phyloP scores from a whole-genome alignment of 2,329 filamentous ascomycete genomes.

The Arthrobotrys sinensis region DNA sequence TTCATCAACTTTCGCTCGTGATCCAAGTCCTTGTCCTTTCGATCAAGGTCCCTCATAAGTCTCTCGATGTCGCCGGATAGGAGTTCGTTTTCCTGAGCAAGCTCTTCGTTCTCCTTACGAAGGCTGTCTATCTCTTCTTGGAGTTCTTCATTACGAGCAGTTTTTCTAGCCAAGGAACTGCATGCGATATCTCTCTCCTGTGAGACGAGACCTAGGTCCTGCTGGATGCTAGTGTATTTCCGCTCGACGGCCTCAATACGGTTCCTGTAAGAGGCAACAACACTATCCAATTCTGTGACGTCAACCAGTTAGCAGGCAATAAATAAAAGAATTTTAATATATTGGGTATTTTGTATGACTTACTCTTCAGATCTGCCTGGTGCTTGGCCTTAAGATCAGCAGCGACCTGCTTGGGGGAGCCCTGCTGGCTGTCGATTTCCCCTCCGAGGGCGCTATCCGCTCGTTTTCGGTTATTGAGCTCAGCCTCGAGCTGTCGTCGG shows the following conservation, averaged over 20 bases:
- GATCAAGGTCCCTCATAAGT: slow-evolving; percentile 51
- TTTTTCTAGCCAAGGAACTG: slow-evolving; percentile 58
- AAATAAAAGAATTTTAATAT: not conserved
- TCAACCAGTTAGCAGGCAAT: slow-evolving; percentile 22
- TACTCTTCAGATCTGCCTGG: slow-evolving; percentile 63
- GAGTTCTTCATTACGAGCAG: slow-evolving; percentile 40
- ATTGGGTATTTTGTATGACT: slow-evolving; percentile 14
- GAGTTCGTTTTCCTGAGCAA: slow-evolving; percentile 61
- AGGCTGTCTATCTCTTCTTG: slow-evolving; percentile 41
- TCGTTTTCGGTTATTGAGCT: slow-evolving; percentile 57
- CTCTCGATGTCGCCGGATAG: slow-evolving; percentile 62
- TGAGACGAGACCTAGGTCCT: slow-evolving; percentile 59
- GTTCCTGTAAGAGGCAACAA: slow-evolving; percentile 60
- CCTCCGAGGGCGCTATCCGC: slow-evolving; percentile 62
- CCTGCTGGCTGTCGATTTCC: slow-evolving; percentile 62
- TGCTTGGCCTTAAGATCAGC: slow-evolving; percentile 62
- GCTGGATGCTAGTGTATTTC: slow-evolving; percentile 55
- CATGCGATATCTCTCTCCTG: slow-evolving; percentile 63
- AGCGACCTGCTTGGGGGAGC: slow-evolving; percentile 49
- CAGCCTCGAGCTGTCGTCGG: slow-evolving; percentile 60
- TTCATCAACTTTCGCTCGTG: slow-evolving; percentile 53
- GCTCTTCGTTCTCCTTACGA: slow-evolving; percentile 62
- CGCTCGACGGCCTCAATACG: slow-evolving; percentile 62
- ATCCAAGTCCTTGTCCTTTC: slow-evolving; percentile 50
- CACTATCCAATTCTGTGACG: slow-evolving; percentile 62